Conservation (phyloP, 1,139 yeast genomes). For the Meyerozyma guilliermondii region DNA sequence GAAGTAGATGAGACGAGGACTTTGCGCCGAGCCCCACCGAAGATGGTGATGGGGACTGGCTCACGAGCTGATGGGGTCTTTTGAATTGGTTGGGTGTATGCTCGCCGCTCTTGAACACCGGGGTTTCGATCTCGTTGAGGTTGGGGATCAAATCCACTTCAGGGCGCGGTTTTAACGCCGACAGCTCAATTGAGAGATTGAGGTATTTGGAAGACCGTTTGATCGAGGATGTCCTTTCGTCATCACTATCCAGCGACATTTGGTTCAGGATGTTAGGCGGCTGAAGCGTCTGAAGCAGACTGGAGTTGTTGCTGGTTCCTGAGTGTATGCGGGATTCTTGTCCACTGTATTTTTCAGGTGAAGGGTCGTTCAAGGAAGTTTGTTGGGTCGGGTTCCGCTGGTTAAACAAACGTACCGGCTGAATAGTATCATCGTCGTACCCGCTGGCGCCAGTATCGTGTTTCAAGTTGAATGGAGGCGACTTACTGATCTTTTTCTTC, state of each 20-base stretch:
- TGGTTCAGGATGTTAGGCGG: background rate
- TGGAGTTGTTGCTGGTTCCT: background rate
- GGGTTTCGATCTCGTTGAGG: constrained; percentile 25
- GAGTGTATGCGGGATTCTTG: background rate
- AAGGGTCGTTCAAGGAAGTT: too few species aligned
- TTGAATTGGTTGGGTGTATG: constrained; percentile 36
- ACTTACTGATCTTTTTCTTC: constrained; percentile 27
- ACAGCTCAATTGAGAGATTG: constrained; percentile 38
- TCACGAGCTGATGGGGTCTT: constrained; percentile 42
- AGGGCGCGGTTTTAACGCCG: constrained; percentile 7
- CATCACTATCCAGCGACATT: background rate
- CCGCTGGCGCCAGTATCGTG: constrained; percentile 24
- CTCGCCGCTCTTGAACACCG: constrained; percentile 12
- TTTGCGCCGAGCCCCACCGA: constrained; percentile 9
- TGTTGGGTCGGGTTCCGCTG: background rate
- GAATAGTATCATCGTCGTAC: constrained; percentile 11
- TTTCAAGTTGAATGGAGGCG: constrained; percentile 42
- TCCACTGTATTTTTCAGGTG: too few species aligned
- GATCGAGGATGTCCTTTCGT: constrained; percentile 20
- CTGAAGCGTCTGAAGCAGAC: background rate
- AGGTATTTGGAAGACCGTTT: constrained; percentile 44
- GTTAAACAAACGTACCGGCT: background rate
- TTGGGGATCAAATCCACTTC: constrained; percentile 25
- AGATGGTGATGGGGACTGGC: constrained; percentile 44
- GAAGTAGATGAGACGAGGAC: constrained; percentile 3